Base-by-base conservation (phyloP, 1,139 yeast species). In the Candida mesenterica region DNA sequence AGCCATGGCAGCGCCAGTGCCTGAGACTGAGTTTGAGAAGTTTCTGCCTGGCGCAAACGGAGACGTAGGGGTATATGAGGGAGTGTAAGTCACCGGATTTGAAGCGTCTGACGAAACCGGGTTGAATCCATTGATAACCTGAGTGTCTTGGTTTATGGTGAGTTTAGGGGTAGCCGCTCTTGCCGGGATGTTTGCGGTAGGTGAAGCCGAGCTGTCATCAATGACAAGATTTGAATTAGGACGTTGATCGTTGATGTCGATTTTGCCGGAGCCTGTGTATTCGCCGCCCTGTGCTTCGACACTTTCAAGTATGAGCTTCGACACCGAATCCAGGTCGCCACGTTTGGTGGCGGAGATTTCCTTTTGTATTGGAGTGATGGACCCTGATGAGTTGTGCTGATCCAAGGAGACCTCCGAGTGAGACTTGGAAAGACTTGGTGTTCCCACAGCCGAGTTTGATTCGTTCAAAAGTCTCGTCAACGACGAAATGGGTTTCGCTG, bases 391-490 rank as follows among this genome's bases (percentile, higher is more conserved):
- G 28, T 29, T 32, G 40, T 35, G 42, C 23, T 36, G 40, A 33
- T 35, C 54, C 18, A 57, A 45, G 10, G 61, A 53, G 15, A 50
- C 44, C 16, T 47, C 41, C 20, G 65, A 56, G 18, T 50, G 53
- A 32, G 53, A 54, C 18, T 55, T 50, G 30, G 66, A 58, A 29
- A 47, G 45, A 8, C 43, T 40, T 7, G 68, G 67, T 15, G 57
- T 45, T 28, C 54, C 44, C 26, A 48, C 49, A 24, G 55, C 54
- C 24, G 65, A 56, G 40, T 56, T 53, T 19, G 67, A 61, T 41
- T 68, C 74, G 40, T 65, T 62, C 42, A 70, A 55, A 17, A 70
- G 61, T 38, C 71, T 51, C 12, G 76, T 70, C 44, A 70, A 59
- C n/a, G 75, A 66, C 34, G 67, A 58, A 30, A 65, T 48, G 19